Conservation (phyloP, 2,329 filamentous ascomycete species). For the Cordyceps fumosorosea region DNA sequence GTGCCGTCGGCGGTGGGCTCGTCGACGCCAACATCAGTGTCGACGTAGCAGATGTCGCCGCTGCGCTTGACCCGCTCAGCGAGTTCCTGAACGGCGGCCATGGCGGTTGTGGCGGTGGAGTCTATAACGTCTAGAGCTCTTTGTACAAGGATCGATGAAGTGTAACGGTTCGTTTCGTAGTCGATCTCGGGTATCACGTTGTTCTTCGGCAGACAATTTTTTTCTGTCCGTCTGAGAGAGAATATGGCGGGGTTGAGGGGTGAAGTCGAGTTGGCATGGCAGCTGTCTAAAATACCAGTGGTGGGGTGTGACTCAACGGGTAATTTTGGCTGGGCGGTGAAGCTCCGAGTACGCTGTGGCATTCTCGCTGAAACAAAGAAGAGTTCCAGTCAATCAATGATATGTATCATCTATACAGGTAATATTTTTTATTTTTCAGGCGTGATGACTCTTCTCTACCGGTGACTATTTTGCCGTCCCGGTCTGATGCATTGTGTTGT, state of each 20-base stretch:
- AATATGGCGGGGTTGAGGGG: constrained; percentile 11
- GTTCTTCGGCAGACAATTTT: neutral
- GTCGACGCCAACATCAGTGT: constrained; percentile 73
- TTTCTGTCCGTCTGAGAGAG: neutral
- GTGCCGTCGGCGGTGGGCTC: constrained; percentile 60
- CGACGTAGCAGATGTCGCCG: constrained; percentile 59
- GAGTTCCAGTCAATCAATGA: neutral
- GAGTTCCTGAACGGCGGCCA: constrained; percentile 42
- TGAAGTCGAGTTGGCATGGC: neutral
- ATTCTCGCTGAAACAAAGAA: constrained; percentile 1
- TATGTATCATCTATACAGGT: neutral
- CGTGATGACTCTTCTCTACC: neutral
- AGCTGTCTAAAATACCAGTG: constrained; percentile 1
- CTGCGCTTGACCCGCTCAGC: constrained; percentile 43
- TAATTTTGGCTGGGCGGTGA: constrained; percentile 11
- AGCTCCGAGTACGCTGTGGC: constrained; percentile 4
- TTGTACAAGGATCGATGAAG: neutral
- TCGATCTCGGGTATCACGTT: neutral
- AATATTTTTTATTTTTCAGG: neutral
- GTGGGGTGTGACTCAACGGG: constrained; percentile 13
- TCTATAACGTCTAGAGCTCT: neutral
- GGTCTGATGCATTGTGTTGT: neutral
- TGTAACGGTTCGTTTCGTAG: neutral
- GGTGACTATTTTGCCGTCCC: neutral
- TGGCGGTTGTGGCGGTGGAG: constrained; percentile 25